Evolutionary conservation across 1,139 yeast species (phyloP), one percentile per base, ranked within the genome.

Genomic region (Geotrichum siamense): DNA sequence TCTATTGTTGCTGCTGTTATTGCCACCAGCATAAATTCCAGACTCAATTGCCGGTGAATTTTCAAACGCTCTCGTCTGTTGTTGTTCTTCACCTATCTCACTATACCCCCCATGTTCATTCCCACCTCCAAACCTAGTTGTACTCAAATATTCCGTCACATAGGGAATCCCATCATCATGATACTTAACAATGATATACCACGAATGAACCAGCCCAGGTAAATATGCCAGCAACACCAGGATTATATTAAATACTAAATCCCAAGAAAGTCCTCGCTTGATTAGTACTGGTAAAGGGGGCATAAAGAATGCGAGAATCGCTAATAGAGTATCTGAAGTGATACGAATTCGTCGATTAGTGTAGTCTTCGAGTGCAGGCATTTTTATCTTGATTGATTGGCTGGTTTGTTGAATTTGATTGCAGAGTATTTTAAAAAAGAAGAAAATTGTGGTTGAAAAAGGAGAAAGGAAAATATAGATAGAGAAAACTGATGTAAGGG

Each of bases 281-380:
- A 80, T 71, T 74, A 79, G 74, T 19, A 81, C 87, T 0, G 87
- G 84, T 43, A 81, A 64, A 0, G 89, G 87, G 1, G 89, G 87
- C 63, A 78, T 72, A 41, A 80, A 58, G 22, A 80, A 73, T 0
- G 84, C 79, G 12, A 80, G 56, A 0, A 79, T 60, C 21, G 79
- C 79, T 33, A 81, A 71, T 9, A 76, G 58, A 44, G 78, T 68
- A 59, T 80, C 60, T 12, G 55, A 45, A 3, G 59, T 56, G 33
- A 53, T 13, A 4, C 36, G 39, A n/a, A 43, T 19, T 26, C 33
- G 22, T 26, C 23, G 26, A 19, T 27, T 19, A 2, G 23, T 35
- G 21, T n/a, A n/a, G n/a, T n/a, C n/a, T n/a, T n/a, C n/a, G n/a
- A n/a, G n/a, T n/a, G n/a, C n/a, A n/a, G n/a, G n/a, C n/a, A n/a